Evolutionary conservation across 1,284 basidiomycete genomes (phyloP).

Genomic region (Cryptococcus amylolentus): DNA sequence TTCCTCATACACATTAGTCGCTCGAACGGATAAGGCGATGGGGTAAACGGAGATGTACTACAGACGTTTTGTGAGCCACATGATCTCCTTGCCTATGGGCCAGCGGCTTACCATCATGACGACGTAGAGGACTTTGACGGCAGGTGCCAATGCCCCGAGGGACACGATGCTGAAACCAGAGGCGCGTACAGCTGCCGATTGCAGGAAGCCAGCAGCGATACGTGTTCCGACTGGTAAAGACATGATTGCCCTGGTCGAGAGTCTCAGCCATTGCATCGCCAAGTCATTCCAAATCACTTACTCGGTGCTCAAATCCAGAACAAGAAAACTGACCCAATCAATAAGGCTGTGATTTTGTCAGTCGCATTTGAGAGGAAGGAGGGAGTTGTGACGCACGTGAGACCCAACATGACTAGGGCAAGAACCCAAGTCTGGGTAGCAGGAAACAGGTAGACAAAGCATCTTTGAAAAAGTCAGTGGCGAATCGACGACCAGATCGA

Average conservation of each 20-base stretch:
- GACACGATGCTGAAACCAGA: conserved; percentile 79
- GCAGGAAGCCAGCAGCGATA: conserved; percentile 63
- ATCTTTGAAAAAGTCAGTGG: conserved; percentile 41
- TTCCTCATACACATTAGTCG: conserved; percentile 98
- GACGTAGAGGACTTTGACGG: conserved; percentile 82
- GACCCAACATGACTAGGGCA: conserved; percentile 59
- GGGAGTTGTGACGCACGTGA: conserved; percentile 59
- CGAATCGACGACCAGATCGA: neutral
- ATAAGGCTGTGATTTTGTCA: conserved; percentile 55
- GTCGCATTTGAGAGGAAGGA: neutral
- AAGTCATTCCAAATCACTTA: conserved; percentile 15
- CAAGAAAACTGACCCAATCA: conserved; percentile 84
- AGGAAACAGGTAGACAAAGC: conserved; percentile 93
- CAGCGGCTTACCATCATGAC: conserved; percentile 74
- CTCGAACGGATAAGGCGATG: conserved; percentile 70
- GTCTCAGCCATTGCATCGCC: neutral
- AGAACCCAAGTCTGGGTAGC: conserved; percentile 95
- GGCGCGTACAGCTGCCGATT: conserved; percentile 73
- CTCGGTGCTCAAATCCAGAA: conserved; percentile 80
- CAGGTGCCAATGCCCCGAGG: conserved; percentile 70
- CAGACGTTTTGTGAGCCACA: neutral
- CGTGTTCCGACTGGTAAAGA: conserved; percentile 66
- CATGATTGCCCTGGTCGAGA: conserved; percentile 55
- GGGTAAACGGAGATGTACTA: conserved; percentile 54
- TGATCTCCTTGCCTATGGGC: conserved; percentile 3